These are phyloP conservation scores for Salvia sclarea DNA, from an alignment of 305 asterid species.

Conservation along the genomic window DNA sequence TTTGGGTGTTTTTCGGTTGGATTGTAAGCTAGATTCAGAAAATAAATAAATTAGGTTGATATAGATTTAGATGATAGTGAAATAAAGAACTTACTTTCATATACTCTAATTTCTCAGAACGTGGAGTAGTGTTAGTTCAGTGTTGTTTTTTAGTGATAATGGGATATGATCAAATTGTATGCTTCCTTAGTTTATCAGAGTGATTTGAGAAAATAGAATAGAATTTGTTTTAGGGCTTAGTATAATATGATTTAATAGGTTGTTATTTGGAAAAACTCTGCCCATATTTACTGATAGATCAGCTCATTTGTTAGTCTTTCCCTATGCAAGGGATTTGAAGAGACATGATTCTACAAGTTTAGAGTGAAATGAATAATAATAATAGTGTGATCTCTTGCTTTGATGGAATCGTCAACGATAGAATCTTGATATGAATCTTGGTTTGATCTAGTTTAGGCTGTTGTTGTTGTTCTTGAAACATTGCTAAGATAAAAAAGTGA, in stretches of 20 bases:
- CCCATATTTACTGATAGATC: neutral
- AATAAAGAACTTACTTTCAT: neutral
- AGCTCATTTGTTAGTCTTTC: slow-evolving; percentile 2
- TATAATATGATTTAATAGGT: neutral
- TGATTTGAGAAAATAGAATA: neutral
- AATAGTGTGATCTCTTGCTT: neutral
- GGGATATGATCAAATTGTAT: neutral
- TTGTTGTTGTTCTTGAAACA: neutral
- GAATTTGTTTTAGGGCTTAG: neutral
- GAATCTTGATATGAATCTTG: slow-evolving; percentile 4
- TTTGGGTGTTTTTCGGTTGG: slow-evolving; percentile 16
- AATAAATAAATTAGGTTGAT: neutral
- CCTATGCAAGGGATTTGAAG: neutral
- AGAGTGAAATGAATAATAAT: neutral
- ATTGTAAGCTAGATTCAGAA: neutral
- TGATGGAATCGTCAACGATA: neutral
- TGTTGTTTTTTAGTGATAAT: slow-evolving; percentile 11
- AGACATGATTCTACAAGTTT: neutral
- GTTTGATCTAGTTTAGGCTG: neutral
- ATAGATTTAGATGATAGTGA: neutral
- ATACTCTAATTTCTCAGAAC: neutral
- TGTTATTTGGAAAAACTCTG: neutral
- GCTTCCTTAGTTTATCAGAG: neutral
- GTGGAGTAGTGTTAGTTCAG: neutral
- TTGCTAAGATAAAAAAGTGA: neutral